phyloP scores from a whole-genome alignment of 768 basidiomycete genomes.

The Auricularia cornea region DNA sequence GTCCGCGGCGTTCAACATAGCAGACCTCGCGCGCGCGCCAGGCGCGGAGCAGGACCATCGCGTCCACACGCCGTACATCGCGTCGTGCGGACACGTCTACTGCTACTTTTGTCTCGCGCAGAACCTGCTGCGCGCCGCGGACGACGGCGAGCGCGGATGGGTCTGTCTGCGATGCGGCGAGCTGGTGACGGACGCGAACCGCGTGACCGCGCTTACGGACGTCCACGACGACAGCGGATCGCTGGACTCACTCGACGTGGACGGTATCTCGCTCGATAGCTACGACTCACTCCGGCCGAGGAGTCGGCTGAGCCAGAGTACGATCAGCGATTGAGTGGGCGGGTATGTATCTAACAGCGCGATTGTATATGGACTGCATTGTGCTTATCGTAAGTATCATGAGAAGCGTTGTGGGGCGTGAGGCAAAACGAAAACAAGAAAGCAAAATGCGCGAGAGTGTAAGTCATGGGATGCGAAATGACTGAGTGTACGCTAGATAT shows the following conservation, averaged over 20 bases:
- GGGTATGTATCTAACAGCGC: no score
- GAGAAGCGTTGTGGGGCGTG: neutral
- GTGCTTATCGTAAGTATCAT: no score
- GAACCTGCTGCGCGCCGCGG: constrained; percentile 63
- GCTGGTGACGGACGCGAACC: constrained; percentile 53
- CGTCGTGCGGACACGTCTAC: constrained; percentile 78
- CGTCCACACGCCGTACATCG: constrained; percentile 73
- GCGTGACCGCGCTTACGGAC: constrained; percentile 30
- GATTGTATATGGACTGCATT: no score
- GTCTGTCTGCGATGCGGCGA: constrained; percentile 76
- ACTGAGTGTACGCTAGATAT: constrained; percentile 1
- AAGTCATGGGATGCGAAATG: neutral
- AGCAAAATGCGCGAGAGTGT: neutral
- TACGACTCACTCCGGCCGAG: neutral
- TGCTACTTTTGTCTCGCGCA: constrained; percentile 92
- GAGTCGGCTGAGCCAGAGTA: neutral
- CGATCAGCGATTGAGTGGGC: no score
- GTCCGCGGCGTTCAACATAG: constrained; percentile 52
- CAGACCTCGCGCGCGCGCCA: neutral
- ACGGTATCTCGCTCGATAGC: constrained; percentile 47
- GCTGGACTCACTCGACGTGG: constrained; percentile 39
- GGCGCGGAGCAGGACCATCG: constrained; percentile 34
- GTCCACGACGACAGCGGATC: constrained; percentile 28
- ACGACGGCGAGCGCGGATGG: constrained; percentile 62
- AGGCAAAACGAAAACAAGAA: constrained; percentile 3